phyloP scores from a whole-genome alignment of 1,284 basidiomycete genomes.

The Sanghuangporus baumii region DNA sequence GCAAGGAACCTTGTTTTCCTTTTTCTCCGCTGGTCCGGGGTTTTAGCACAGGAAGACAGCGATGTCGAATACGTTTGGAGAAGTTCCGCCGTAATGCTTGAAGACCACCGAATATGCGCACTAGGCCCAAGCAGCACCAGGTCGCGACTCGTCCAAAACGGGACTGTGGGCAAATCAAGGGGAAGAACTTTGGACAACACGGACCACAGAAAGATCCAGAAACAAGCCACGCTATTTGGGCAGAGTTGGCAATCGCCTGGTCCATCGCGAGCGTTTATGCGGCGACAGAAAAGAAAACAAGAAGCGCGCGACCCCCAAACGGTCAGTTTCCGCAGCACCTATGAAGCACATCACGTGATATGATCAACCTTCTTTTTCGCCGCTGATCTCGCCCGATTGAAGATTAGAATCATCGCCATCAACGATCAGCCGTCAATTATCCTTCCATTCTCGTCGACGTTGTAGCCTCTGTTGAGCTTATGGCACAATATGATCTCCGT shows the following conservation, averaged over 20 bases:
- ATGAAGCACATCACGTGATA: background rate
- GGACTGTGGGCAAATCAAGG: background rate
- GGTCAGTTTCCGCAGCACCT: too few species aligned
- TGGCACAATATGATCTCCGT: background rate
- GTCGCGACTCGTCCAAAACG: background rate
- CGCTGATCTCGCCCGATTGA: conserved; percentile 1
- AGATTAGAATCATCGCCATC: background rate
- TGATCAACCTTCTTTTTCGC: background rate
- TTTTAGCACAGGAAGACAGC: background rate
- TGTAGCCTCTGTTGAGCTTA: background rate
- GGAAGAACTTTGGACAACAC: background rate
- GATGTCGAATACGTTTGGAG: background rate
- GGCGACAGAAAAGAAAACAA: background rate
- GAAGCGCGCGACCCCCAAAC: background rate
- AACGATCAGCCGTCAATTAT: background rate
- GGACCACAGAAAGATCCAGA: background rate
- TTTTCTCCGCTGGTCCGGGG: background rate
- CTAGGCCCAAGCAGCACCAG: background rate
- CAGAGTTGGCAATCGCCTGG: background rate
- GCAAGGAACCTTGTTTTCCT: background rate
- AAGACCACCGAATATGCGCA: background rate
- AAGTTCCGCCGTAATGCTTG: background rate
- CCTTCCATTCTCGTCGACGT: background rate
- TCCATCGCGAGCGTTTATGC: background rate
- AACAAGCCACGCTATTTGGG: background rate